Base-by-base conservation (phyloP, 805 yeast species). In the Ogataea zsoltii region DNA sequence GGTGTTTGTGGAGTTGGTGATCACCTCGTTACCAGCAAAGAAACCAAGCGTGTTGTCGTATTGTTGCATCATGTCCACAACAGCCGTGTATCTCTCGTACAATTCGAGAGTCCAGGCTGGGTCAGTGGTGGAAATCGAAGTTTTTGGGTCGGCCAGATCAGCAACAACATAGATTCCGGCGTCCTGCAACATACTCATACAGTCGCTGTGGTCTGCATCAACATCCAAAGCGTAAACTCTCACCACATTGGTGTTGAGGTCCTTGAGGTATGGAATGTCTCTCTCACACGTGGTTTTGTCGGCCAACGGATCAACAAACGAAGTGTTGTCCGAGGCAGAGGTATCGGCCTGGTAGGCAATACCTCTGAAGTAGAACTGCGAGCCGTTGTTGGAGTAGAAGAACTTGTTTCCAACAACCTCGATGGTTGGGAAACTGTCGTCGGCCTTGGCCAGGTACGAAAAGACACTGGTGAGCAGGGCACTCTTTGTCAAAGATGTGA, bases 11-110 rank as follows among this genome's bases (percentile, higher is more conserved):
- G 63, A 64, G 57, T 79, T 75, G 68, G 85, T 85, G 60, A 89
- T 77, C 51, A 86, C 92, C 75, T 86, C 92, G 63, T 86, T 86
- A 75, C 92, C 92, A 38, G 92, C 92, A 65, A 85, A 85, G 76
- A 85, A 86, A 58, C 94, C 94, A 55, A 86, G 71, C 41, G 84
- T 75, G 65, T 85, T 86, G 59, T 87, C 76, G 67, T 85, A 85
- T 62, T 77, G 73, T 48, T 78, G 78, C 75, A 86, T 80, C 58
- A 68, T 65, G 63, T 86, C 92, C 56, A 86, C 80, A 42, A 85
- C 88, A 5, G 73, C 58, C 43, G 83, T 80, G 71, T 86, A 86
- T 72, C 91, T 79, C 42, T 79, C 68, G 65, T 71, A 83, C 54
- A 85, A 69, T 3, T 75, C 83, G 34, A 80, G 60, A 58, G 71